Evolutionary conservation across 139 green algal genomes (phyloP), one percentile per base, ranked within the genome.

Genomic region (Volvox africanus): DNA sequence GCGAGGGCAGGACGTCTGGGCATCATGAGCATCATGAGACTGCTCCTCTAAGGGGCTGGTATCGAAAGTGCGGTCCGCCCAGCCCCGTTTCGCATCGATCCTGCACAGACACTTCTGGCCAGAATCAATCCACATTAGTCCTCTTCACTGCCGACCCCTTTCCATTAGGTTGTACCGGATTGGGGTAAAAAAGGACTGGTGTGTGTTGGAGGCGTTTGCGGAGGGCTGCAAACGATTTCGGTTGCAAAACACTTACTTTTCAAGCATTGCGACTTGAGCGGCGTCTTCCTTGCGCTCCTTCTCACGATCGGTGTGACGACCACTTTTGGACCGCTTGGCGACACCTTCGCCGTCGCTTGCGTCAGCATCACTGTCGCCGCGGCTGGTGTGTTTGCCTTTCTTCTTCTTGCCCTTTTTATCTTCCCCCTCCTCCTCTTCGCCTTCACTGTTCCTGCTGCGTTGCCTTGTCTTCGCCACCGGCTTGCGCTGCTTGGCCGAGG

Each of bases 241-340:
- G n/a, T n/a, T n/a, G n/a, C n/a, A n/a, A n/a, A 79, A n/a, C 18
- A 65, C 85, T 82, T 24, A 89, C 85, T 89, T 89, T 19, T 89
- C 69, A 20, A 82, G 22, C 36, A 69, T 35, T 1, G 16, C 36
- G 16, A 71, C 24, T n/a, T 68, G 32, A 35, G 24, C 24, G 26
- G 44, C 36, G 33, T 89, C 69, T 71, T 71, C 85, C 44, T 75
- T 61, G 1, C 69, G 28, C 85, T 89, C 69, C 68, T 89, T 80
- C 32, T 65, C 82, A 17, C 44, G 65, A 11, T 69, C 36, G 35
- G 67, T 30, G 65, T 69, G 33, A 22, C 36, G 33, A 11, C 68
- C 83, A 37, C 36, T 11, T 50, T 82, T 82, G 35, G 28, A 6
- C 35, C 36, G 35, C 83, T 69, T 80, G 30, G 22, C 28, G 28